These are phyloP conservation scores for Pulveroboletus frians DNA, from an alignment of 768 basidiomycete species.

Conservation along the genomic window DNA sequence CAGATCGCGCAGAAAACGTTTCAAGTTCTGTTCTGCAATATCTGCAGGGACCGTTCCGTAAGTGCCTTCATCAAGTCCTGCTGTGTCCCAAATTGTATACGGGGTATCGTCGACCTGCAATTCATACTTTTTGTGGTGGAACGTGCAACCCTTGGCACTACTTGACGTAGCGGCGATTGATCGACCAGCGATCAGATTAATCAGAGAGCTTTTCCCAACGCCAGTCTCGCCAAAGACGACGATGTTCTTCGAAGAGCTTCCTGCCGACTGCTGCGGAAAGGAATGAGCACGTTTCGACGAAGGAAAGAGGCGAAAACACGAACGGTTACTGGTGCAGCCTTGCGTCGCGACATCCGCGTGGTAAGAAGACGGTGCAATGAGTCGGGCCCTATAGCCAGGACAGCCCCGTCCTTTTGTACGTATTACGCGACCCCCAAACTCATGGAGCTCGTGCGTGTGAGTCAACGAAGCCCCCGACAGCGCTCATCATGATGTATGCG, in stretches of 20 bases:
- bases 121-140: conserved; percentile 25
- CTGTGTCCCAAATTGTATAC: conserved; percentile 35
- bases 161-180: conserved; percentile 35
- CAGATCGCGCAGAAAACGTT: conserved; percentile 22
- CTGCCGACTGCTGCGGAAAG: conserved; percentile 5
- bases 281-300: conserved; percentile 3
- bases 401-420: conserved; percentile 19
- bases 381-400: conserved; percentile 1
- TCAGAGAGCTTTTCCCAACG: conserved; percentile 39
- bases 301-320: conserved; percentile 7
- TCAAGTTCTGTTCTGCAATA: conserved; percentile 26
- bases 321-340: conserved; percentile 10
- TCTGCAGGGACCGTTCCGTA: conserved; percentile 27
- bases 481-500: conserved; percentile 11
- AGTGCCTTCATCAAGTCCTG: conserved; percentile 36
- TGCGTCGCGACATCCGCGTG: conserved; percentile 23
- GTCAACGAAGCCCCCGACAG: conserved; percentile 17
- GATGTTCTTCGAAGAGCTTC: conserved; percentile 20
- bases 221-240: conserved; percentile 28
- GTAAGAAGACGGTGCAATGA: conserved; percentile 10
- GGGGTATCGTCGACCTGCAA: conserved; percentile 20
- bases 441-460: conserved; percentile 2
- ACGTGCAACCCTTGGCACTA: conserved; percentile 33
- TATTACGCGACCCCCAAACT: conserved; percentile 7
- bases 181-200: conserved; percentile 38